These are phyloP conservation scores for Myochromella boudieri DNA, from an alignment of 768 basidiomycete genomes.

Conservation along the genomic window DNA sequence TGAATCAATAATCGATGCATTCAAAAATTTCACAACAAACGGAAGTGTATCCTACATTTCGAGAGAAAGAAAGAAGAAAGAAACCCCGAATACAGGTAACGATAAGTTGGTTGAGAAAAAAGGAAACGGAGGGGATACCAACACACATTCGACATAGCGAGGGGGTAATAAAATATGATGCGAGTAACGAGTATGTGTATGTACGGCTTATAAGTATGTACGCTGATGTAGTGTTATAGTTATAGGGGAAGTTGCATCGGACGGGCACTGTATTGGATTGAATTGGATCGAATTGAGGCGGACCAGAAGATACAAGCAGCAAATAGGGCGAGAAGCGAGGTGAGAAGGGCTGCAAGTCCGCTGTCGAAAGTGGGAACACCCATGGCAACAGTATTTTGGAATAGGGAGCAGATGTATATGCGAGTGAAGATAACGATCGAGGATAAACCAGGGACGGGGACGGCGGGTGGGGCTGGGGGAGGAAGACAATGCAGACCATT, in stretches of 20 bases:
- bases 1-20: too few species aligned
- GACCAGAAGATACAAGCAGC: too few species aligned
- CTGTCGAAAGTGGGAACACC: too few species aligned
- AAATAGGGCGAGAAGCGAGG: too few species aligned
- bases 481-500: background rate
- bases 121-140: background rate
- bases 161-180: conserved; percentile 2
- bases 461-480: background rate
- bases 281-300: too few species aligned
- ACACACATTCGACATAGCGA: conserved; percentile 1
- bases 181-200: background rate
- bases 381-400: background rate
- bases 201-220: background rate
- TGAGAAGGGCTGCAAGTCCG: too few species aligned
- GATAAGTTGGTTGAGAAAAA: too few species aligned
- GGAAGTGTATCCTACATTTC: too few species aligned
- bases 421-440: background rate
- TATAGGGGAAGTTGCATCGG: background rate
- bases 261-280: background rate
- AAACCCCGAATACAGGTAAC: too few species aligned
- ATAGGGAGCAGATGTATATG: background rate
- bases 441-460: too few species aligned
- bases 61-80: too few species aligned
- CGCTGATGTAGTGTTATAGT: background rate
- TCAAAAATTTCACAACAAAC: too few species aligned